Percentiles rank a stretch among this genome's conserved stretches.
Conservation (phyloP, 192 early-diverging fungal genomes). For the Spinellus fusiger region DNA sequence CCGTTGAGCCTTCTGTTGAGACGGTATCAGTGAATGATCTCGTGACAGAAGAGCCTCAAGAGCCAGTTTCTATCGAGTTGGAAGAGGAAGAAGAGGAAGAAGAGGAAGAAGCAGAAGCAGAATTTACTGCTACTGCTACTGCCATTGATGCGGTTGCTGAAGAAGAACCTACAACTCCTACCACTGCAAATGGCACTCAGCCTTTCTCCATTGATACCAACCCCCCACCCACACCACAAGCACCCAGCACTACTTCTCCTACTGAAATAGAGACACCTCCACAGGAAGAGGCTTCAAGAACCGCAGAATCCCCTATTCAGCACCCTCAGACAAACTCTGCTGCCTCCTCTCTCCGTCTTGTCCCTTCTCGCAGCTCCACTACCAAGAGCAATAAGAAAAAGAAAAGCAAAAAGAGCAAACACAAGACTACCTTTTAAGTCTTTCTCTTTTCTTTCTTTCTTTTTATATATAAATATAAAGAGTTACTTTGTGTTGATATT, state of each 20-base stretch:
- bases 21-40: neutral
- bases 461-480: neutral
- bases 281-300: neutral
- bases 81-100: neutral
- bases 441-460: neutral
- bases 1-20: too few relatives aligned
- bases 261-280: too few relatives aligned
- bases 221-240: too few relatives aligned
- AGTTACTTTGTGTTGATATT: too few relatives aligned
- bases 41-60: neutral
- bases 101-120: neutral
- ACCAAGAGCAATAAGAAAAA: neutral
- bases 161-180: too few relatives aligned
- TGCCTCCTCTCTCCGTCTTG: neutral
- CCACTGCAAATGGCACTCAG: too few relatives aligned
- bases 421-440: constrained; percentile 1
- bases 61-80: neutral
- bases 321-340: neutral
- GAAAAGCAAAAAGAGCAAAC: constrained; percentile 5
- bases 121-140: too few relatives aligned
- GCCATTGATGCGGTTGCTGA: too few relatives aligned
- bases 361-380: neutral
- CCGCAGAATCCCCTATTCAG: neutral
- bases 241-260: too few relatives aligned
- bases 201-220: too few relatives aligned